Base-by-base conservation (phyloP, 257 asterid species). In the Leptodermis oblonga region DNA sequence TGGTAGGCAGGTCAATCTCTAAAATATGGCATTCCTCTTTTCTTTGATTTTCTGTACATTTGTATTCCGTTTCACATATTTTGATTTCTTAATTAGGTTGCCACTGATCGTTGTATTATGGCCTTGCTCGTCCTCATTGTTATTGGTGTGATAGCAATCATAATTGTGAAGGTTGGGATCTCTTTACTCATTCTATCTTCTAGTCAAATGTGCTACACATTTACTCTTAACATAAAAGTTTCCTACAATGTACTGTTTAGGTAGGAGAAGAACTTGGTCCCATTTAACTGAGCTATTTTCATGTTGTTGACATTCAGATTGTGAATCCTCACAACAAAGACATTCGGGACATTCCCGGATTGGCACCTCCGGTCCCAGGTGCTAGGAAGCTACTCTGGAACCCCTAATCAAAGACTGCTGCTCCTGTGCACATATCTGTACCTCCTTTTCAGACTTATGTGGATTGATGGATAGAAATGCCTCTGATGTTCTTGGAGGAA, bases 61-160 rank as follows among this genome's bases (percentile, higher is more conserved):
- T 20, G 70, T 72, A 59, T 67, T 55, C 54, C 65, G 28, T 79
- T 65, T 60, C n/a, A 70, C 83, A 78, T 58, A 77, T 68, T 65
- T 74, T 72, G 73, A 41, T 77, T 65, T 74, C 74, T 76, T 71
- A 49, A 71, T 67, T 81, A 93, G 99, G 93, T 93, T 86, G 99
- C 99, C 62, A 93, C 99, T 86, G 99, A 93, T 69, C 83, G 88
- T 70, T 93, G 99, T 78, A 93, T 93, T 78, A 93, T 93, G 99
- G 88, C 79, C 72, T 79, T 93, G 76, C 97, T 93, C 70, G 85
- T 88, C 83, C 90, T 93, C 73, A 90, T 90, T 67, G 97, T 93
- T 76, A n/a, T 79, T 61, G 99, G 99, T 77, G 99, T 93, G 70
- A 49, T 93, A 67, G 80, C 99, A 52, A 82, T 90, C 82, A 90